Evolutionary conservation across 129 eudicot genomes (phyloP), one percentile per base, ranked within the genome.

Genomic region (Rutidosis leptorrhynchoides): DNA sequence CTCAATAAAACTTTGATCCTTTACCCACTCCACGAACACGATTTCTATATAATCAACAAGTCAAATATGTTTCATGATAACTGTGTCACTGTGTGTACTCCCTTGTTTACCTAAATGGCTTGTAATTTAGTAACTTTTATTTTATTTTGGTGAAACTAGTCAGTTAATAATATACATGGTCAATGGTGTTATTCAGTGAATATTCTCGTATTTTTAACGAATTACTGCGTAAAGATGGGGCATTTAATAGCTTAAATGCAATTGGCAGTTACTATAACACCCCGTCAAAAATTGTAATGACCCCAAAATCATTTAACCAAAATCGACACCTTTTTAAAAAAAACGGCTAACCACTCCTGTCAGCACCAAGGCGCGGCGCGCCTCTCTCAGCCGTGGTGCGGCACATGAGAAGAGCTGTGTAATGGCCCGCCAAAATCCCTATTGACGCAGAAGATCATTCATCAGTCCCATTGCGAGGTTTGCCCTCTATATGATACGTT

Each of bases 1-100:
- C n/a, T 28, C 65, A 69, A 63, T 24, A 24, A 5, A 63, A 62
- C 33, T 29, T 58, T 58, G 25, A 48, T 51, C 52, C 56, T 71
- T 20, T 48, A 59, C 75, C 57, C 59, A 59, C 59, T 43, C 17
- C 30, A 16, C 28, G 28, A 43, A 19, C 19, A 14, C 58, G 43
- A 70, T 15, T 26, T 70, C 46, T 27, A 58, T 46, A 27, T 58
- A 25, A 43, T 40, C 57, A 26, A 58, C 52, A 17, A 4, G n/a
- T 40, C 5, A 59, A 21, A 27, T 15, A 54, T 12, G 69, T 54
- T 37, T 72, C 57, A 30, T 27, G 30, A 40, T n/a, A n/a, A n/a
- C n/a, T n/a, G n/a, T n/a, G n/a, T n/a, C 54, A 19, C 11, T 33
- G 20, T 25, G 37, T 35, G 42, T 35, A 61, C 15, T 40, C 33